Base-by-base conservation (phyloP, 192 early-diverging fungal species). In the Martensiomyces pterosporus region DNA sequence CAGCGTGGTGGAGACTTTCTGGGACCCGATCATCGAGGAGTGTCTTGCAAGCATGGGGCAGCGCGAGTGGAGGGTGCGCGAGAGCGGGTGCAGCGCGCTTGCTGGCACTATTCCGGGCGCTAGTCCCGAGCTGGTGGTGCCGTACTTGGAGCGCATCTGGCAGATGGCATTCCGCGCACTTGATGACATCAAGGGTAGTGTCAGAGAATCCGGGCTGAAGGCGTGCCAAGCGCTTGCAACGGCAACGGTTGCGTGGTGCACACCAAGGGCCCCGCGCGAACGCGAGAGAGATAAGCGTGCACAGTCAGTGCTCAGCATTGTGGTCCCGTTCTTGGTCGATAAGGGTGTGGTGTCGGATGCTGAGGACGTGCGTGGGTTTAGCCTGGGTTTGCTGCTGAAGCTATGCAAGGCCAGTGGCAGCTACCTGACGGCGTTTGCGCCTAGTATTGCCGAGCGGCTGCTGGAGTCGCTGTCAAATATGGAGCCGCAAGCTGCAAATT, bases 171-270 rank as follows among this genome's bases (percentile, higher is more conserved):
- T 97, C 75, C 60, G 93, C 22, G 82, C 82, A 18, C 57, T 97
- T 21, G 94, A 97, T 57, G 94, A 97, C 50, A 92, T 97, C 61
- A 95, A 95, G 57, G 91, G 90, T 48, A 90, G 84, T 26, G 94
- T 97, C 8, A 78, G 93, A 3, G 60, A 81, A 27, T 84, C 93
- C 0, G 92, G 85, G 5, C 86, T 93, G 24, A 75, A 79, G 43
- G 80, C 86, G 5, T 93, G 89, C 67, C 85, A 86, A 43, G 77
- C 83, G 0, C 55, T 97, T 45, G 89, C 85, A 13, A 80, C 80
- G 12, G 68, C 90, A 29, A 97, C 94, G 1, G 82, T 94, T 8
- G 75, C 83, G 47, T 91, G 89, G 56, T 90, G 87, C 59, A 92
- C 95, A 4, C 68, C 60, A 2, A 46, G 39, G 1, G 39, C 21